A percentile compares a stretch with the other conserved stretches of the same genome.
phyloP scores from a whole-genome alignment of 1,284 basidiomycete genomes.

The Ganoderma leucocontextum region DNA sequence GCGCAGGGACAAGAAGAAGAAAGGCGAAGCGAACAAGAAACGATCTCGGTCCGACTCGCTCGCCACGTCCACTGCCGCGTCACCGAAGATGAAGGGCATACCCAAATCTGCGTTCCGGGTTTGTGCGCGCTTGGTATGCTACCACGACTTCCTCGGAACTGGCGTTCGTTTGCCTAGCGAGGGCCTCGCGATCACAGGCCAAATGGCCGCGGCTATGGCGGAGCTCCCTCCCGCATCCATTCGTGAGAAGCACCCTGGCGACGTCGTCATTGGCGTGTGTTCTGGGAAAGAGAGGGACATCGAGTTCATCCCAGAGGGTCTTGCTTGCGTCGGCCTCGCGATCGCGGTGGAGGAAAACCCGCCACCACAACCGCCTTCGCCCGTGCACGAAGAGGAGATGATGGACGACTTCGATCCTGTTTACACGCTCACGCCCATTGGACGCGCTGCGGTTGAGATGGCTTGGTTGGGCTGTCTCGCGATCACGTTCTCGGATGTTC shows the following conservation, averaged over 20 bases:
- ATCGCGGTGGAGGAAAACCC: slow-evolving; percentile 38
- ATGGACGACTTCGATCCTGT: slow-evolving; percentile 48
- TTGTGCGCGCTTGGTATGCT: slow-evolving; percentile 70
- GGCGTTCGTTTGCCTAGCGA: slow-evolving; percentile 77
- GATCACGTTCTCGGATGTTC: slow-evolving; percentile 61
- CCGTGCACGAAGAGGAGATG: slow-evolving; percentile 48
- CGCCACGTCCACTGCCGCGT: slow-evolving; percentile 47
- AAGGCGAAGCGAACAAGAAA: slow-evolving; percentile 45
- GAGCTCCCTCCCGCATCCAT: slow-evolving; percentile 45
- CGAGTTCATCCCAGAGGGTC: slow-evolving; percentile 74
- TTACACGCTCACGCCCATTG: slow-evolving; percentile 70
- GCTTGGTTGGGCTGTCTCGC: slow-evolving; percentile 83
- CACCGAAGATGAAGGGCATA: slow-evolving; percentile 48
- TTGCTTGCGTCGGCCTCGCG: slow-evolving; percentile 72
- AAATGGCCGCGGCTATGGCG: slow-evolving; percentile 64
- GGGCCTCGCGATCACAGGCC: slow-evolving; percentile 71
- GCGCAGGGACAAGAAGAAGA: slow-evolving; percentile 39
- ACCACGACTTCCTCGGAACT: slow-evolving; percentile 71
- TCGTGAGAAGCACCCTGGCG: slow-evolving; percentile 43
- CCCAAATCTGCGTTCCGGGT: slow-evolving; percentile 69
- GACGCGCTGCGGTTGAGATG: slow-evolving; percentile 81
- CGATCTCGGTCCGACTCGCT: slow-evolving; percentile 41
- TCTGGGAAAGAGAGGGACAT: slow-evolving; percentile 68
- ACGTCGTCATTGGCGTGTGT: slow-evolving; percentile 67
- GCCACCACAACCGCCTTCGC: slow-evolving; percentile 34